phyloP scores from a whole-genome alignment of 2,329 filamentous ascomycete genomes.

The Hypoxylon sp. region DNA sequence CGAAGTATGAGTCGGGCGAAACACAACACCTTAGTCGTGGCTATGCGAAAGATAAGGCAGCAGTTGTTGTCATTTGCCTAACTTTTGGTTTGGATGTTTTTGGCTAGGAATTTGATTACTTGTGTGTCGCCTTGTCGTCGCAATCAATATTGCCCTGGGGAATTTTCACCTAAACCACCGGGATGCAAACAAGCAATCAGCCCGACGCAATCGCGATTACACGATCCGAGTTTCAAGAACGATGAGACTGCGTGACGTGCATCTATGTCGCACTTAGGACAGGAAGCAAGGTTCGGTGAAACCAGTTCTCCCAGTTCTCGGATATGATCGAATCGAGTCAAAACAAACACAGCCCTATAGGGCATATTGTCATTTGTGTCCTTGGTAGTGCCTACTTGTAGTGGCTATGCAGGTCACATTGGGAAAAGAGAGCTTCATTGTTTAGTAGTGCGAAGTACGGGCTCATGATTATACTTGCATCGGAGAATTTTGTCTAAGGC shows the following conservation, averaged over 20 bases:
- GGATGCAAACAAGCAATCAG: slow-evolving; percentile 5
- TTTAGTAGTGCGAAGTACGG: slow-evolving; percentile 2
- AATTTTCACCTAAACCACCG: neutral
- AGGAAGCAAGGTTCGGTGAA: slow-evolving; percentile 11
- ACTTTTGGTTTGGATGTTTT: slow-evolving; percentile 1
- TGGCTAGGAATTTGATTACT: neutral
- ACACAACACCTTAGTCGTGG: slow-evolving; percentile 1
- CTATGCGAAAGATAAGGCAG: neutral
- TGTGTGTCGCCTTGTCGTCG: neutral
- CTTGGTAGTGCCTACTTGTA: neutral
- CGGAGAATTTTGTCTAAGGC: slow-evolving; percentile 7
- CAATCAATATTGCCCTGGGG: neutral
- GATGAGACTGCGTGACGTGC: slow-evolving; percentile 2
- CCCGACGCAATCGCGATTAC: slow-evolving; percentile 10
- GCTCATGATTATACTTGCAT: neutral
- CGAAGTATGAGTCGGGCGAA: slow-evolving; percentile 19
- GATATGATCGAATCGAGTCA: slow-evolving; percentile 1
- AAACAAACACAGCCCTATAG: slow-evolving; percentile 20
- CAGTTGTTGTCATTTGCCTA: neutral
- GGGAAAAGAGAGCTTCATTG: neutral
- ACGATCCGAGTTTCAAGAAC: neutral
- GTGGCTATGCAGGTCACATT: neutral
- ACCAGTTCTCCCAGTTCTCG: slow-evolving; percentile 7
- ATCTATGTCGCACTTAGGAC: neutral
- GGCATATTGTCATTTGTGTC: slow-evolving; percentile 1